Evolutionary conservation across 2,329 filamentous ascomycete genomes (phyloP).

Genomic region (Cercospora citrullina): DNA sequence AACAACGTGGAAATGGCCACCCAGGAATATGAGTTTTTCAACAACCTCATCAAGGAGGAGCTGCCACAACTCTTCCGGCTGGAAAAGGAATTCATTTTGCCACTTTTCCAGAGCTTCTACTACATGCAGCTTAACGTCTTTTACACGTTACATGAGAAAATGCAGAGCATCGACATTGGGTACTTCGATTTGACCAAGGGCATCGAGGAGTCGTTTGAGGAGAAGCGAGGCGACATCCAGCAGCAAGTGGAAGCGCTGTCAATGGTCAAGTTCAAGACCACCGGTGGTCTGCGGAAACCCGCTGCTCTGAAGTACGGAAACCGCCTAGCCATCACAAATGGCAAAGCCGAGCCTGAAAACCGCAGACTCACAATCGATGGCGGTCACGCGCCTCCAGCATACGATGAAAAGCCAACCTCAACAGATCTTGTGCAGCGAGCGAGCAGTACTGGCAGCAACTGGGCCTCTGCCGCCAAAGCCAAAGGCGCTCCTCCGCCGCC

Average conservation of each 20-base stretch:
- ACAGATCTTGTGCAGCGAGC: constrained; percentile 34
- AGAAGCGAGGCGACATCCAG: constrained; percentile 85
- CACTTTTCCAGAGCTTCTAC: constrained; percentile 98
- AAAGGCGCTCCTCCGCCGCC: constrained; percentile 54
- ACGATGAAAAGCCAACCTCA: constrained; percentile 19
- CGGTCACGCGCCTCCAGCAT: constrained; percentile 32
- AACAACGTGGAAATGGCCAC: constrained; percentile 87
- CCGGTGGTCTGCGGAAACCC: constrained; percentile 62
- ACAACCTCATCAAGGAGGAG: constrained; percentile 94
- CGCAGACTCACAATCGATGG: constrained; percentile 30
- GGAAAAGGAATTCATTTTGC: constrained; percentile 92
- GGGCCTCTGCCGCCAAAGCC: constrained; percentile 49
- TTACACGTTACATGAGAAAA: constrained; percentile 95
- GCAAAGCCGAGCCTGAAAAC: constrained; percentile 32
- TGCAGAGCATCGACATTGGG: constrained; percentile 95
- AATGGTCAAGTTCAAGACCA: constrained; percentile 90
- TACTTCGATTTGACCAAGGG: constrained; percentile 93
- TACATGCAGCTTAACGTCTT: constrained; percentile 99
- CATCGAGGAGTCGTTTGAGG: constrained; percentile 85
- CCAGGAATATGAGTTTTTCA: constrained; percentile 97
- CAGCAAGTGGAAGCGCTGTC: constrained; percentile 78
- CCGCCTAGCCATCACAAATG: constrained; percentile 39
- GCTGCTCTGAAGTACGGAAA: constrained; percentile 52
- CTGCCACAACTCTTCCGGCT: constrained; percentile 86
- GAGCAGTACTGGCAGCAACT: constrained; percentile 40